A percentile compares a stretch with the other conserved stretches of the same genome.
Conservation (phyloP, 768 basidiomycete genomes). For the Tricholoma hemisulphureum region DNA sequence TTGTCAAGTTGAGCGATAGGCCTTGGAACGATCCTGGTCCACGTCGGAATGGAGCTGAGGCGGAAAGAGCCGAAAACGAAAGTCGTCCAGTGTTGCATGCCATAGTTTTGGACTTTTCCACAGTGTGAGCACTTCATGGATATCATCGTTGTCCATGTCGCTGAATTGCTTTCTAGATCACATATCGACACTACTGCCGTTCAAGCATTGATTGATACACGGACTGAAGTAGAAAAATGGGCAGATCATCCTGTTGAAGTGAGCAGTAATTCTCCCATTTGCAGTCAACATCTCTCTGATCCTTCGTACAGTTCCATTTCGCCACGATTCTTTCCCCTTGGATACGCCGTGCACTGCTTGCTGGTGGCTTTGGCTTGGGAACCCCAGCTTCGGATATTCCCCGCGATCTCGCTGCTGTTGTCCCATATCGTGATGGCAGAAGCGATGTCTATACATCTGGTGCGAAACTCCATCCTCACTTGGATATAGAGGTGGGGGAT, state of each 20-base stretch:
- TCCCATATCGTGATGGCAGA: conserved; percentile 55
- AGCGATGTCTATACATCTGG: conserved; percentile 26
- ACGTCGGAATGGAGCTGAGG: conserved; percentile 40
- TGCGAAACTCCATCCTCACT: conserved; percentile 4
- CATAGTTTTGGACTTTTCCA: conserved; percentile 88
- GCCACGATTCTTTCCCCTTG: conserved; percentile 89
- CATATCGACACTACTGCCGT: conserved; percentile 92
- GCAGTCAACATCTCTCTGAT: background rate
- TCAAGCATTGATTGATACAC: conserved; percentile 88
- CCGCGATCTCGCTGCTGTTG: conserved; percentile 73
- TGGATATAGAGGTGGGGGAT: conserved; percentile 36
- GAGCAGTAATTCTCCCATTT: conserved; percentile 13
- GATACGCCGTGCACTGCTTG: conserved; percentile 85
- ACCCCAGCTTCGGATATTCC: conserved; percentile 36
- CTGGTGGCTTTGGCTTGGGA: conserved; percentile 90
- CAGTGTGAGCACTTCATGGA: conserved; percentile 51
- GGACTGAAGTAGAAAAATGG: conserved; percentile 87
- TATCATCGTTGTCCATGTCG: background rate
- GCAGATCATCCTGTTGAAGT: conserved; percentile 74
- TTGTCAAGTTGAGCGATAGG: conserved; percentile 67
- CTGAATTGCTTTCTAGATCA: conserved; percentile 41
- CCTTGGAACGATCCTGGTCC: conserved; percentile 96
- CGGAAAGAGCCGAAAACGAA: conserved; percentile 49
- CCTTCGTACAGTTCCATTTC: conserved; percentile 78
- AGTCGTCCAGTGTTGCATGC: conserved; percentile 73